These are phyloP conservation scores for Aureobasidium uvarum DNA, from an alignment of 2,329 filamentous ascomycete genomes.

Conservation along the genomic window DNA sequence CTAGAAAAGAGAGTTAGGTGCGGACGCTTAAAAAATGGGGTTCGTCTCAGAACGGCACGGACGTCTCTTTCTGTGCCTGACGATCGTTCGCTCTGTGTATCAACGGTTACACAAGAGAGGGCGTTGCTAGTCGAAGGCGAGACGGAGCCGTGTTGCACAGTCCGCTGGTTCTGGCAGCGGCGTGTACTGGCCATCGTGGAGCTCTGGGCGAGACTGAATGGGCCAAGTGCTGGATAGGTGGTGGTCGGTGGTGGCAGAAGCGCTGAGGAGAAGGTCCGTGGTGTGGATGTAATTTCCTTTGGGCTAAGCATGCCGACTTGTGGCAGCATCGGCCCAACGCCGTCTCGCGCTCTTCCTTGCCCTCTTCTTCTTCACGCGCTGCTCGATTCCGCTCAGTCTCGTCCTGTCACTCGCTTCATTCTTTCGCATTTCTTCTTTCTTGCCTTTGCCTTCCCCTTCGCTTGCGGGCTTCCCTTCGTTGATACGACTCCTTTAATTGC, in stretches of 20 bases:
- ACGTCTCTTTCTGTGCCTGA: slow-evolving; percentile 8
- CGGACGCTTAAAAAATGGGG: slow-evolving; percentile 24
- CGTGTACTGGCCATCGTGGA: not conserved
- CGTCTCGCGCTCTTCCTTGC: slow-evolving; percentile 9
- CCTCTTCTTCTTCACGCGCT: slow-evolving; percentile 21
- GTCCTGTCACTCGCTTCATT: slow-evolving; percentile 24
- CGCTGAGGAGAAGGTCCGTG: slow-evolving; percentile 17
- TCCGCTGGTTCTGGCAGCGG: not conserved
- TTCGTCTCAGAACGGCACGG: slow-evolving; percentile 12
- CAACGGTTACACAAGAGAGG: slow-evolving; percentile 17
- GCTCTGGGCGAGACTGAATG: not conserved
- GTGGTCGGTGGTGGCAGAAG: not conserved
- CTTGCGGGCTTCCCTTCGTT: slow-evolving; percentile 12
- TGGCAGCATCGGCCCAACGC: slow-evolving; percentile 23
- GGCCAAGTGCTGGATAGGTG: not conserved
- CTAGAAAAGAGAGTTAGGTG: slow-evolving; percentile 24
- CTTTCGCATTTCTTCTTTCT: slow-evolving; percentile 22
- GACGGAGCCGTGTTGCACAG: slow-evolving; percentile 11
- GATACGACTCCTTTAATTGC: slow-evolving; percentile 16
- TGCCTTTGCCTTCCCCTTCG: slow-evolving; percentile 13
- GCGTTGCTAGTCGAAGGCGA: slow-evolving; percentile 1
- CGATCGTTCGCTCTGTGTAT: slow-evolving; percentile 19
- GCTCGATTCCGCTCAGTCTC: slow-evolving; percentile 6
- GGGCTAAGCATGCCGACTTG: slow-evolving; percentile 16
- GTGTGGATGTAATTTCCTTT: slow-evolving; percentile 22